phyloP scores from a whole-genome alignment of 257 asterid genomes.

The Nicotiana tabacum region DNA sequence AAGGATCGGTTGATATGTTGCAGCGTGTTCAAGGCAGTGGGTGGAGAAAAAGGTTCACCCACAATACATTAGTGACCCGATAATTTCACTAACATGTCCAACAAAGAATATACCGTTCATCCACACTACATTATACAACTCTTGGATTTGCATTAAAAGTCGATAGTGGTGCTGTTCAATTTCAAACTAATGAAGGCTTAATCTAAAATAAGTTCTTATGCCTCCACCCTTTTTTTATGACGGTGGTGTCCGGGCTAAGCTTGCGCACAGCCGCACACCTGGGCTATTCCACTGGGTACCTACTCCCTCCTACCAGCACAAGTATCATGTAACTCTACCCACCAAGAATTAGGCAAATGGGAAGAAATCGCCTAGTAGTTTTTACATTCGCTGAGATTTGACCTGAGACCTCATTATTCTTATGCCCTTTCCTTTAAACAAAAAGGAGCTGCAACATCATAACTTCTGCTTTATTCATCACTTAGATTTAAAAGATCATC shows the following conservation, averaged over 20 bases:
- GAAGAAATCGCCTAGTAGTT: not conserved
- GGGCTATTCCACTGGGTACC: not conserved
- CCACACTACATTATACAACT: not conserved
- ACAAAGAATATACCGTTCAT: not conserved
- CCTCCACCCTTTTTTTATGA: not conserved
- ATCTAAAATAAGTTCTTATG: not conserved
- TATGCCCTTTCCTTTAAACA: not conserved
- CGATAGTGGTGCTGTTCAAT: not conserved
- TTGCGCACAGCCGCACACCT: not conserved
- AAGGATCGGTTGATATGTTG: not conserved
- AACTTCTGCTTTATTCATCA: slow-evolving; percentile 4
- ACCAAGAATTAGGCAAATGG: not conserved
- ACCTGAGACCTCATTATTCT: not conserved
- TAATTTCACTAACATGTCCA: not conserved
- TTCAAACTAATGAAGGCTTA: not conserved
- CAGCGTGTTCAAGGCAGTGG: not conserved
- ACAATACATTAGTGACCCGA: not conserved
- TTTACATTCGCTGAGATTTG: not conserved
- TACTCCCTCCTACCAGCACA: not conserved
- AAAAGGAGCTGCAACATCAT: not conserved
- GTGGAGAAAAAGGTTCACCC: not conserved
- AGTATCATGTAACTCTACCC: not conserved
- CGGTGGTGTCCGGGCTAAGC: not conserved
- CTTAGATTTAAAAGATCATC: not conserved
- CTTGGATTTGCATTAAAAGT: not conserved